These are phyloP conservation scores for Cenchrus americanus DNA, from an alignment of 176 grass and related monocot genomes.

Conservation along the genomic window DNA sequence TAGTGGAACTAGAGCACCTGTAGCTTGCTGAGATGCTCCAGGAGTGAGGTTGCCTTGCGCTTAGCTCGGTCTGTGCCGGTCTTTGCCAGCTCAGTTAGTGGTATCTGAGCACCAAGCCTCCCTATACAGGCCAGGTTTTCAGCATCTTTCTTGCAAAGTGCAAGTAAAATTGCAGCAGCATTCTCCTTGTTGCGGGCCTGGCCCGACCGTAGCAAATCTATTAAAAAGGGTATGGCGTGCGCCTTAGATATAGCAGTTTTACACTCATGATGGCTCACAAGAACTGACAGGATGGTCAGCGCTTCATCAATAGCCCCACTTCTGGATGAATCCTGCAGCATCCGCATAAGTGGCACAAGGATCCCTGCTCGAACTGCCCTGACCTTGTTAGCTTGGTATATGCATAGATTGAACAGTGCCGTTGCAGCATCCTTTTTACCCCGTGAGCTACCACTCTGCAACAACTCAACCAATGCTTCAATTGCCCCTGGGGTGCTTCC, in stretches of 20 bases:
- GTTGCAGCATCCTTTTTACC: conserved; percentile 94
- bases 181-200: conserved; percentile 96
- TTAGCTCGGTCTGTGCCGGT: conserved; percentile 91
- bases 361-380: conserved; percentile 83
- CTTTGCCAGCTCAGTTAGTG: conserved; percentile 83
- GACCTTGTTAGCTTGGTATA: conserved; percentile 92
- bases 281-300: conserved; percentile 81
- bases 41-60: conserved; percentile 89
- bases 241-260: conserved; percentile 83
- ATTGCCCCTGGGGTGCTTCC: conserved; percentile 86
- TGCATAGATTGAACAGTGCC: conserved; percentile 95
- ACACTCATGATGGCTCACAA: conserved; percentile 91
- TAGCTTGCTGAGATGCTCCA: conserved; percentile 92
- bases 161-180: conserved; percentile 81
- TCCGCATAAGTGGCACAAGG: conserved; percentile 68
- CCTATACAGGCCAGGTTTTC: conserved; percentile 91
- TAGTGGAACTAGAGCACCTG: conserved; percentile 64
- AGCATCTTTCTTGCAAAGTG: conserved; percentile 92
- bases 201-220: conserved; percentile 79
- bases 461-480: conserved; percentile 77
- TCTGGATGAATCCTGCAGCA: conserved; percentile 86
- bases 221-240: conserved; percentile 77
- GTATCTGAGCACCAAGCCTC: conserved; percentile 87
- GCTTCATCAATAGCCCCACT: conserved; percentile 78
- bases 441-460: conserved; percentile 75